Evolutionary conservation across 1,139 yeast genomes (phyloP), one percentile per base, ranked within the genome.

Genomic region (Spathaspora sp.): DNA sequence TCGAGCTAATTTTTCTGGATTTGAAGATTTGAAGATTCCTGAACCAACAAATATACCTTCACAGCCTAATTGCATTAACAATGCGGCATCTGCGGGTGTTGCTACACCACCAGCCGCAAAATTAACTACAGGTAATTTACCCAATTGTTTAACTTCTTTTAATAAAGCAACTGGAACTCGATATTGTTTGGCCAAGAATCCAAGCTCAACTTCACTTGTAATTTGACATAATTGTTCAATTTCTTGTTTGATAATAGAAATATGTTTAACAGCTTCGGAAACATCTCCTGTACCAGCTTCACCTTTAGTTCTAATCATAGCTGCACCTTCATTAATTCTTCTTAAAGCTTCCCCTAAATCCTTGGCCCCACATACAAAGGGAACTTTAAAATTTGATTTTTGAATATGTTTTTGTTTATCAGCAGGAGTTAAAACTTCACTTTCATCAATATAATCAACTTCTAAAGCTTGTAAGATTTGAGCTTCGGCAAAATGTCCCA

Each of bases 21-120:
- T 80, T 51, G 78, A 74, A 41, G 89, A 82, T 64, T 84, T 83
- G 79, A 88, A 88, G 55, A 88, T 88, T 41, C 96, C 96, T 7
- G 90, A 84, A n/a, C 96, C 96, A 38, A 88, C 96, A 61, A 88
- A 88, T 36, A 88, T 90, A 53, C 96, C 96, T 61, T 88, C 95
- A 64, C 90, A 86, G n/a, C 96, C 96, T 58, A 87, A 74, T 67
- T 87, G 91, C 95, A 88, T 87, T 67, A 89, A 84, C 54, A 88
- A 71, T 9, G 95, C 95, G 39, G 95, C 95, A 65, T 88, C 96
- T 2, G 93, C 84, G 25, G 96, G 96, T 9, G 95, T 86, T 9
- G 95, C 95, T 45, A 88, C 86, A 53, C 96, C 96, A 43, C 96
- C 96, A 39, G 95, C 95, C 38, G 95, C 95, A 64, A 88, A 88